Conservation (phyloP, 371 early-diverging fungal species). For the Choanephora cucurbitarum region DNA sequence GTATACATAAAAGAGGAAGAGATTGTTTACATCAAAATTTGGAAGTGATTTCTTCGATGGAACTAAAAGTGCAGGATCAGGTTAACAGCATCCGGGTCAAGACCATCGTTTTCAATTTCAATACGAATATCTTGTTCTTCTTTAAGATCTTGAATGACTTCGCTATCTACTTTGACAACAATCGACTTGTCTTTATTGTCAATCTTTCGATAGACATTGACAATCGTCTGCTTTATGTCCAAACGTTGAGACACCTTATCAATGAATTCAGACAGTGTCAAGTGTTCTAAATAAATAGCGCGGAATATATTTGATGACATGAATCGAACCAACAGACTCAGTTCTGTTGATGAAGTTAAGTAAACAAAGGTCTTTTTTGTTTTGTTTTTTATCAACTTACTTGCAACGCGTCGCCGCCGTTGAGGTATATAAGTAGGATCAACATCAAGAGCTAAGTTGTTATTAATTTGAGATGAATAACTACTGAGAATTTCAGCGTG, state of each 20-base stretch:
- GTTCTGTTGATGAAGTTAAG: slow-evolving; percentile 9
- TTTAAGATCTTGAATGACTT: slow-evolving; percentile 52
- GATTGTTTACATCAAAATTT: not conserved
- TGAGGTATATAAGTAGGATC: slow-evolving; percentile 44
- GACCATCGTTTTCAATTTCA: slow-evolving; percentile 38
- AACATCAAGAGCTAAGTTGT: slow-evolving; percentile 19
- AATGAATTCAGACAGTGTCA: slow-evolving; percentile 48
- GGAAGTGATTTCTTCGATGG: no score
- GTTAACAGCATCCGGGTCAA: slow-evolving; percentile 14
- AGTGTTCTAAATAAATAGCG: slow-evolving; percentile 58
- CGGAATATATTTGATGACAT: slow-evolving; percentile 39
- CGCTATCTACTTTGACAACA: slow-evolving; percentile 51
- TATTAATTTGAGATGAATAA: not conserved
- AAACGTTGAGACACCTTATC: slow-evolving; percentile 41
- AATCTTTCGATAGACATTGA: slow-evolving; percentile 13
- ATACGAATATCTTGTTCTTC: slow-evolving; percentile 58
- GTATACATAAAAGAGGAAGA: not conserved
- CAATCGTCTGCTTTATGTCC: slow-evolving; percentile 30
- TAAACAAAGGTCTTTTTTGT: slow-evolving; percentile 14
- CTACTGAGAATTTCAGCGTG: no score
- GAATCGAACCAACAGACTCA: slow-evolving; percentile 54
- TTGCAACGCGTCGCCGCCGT: slow-evolving; percentile 30
- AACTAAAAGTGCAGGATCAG: slow-evolving; percentile 13
- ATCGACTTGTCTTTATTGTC: slow-evolving; percentile 35
- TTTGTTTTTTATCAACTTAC: slow-evolving; percentile 17